Percentiles rank a stretch among this genome's conserved stretches.
Conservation (phyloP, 2,329 filamentous ascomycete genomes). For the Aspergillus amoenus region DNA sequence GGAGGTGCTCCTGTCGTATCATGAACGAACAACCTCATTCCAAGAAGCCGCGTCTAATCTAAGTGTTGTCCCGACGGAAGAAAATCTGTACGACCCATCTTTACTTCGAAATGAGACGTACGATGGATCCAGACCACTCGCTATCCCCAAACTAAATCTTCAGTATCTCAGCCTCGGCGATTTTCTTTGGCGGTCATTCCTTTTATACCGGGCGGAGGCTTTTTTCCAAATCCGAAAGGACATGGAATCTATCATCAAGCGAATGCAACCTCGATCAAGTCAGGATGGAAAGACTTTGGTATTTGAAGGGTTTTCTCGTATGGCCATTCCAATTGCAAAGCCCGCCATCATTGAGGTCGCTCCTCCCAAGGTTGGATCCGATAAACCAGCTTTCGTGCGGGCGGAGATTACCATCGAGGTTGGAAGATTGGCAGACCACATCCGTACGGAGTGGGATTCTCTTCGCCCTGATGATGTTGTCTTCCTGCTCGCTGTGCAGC, state of each 20-base stretch:
- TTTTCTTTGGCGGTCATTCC: slow-evolving; percentile 92
- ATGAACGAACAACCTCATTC: slow-evolving; percentile 78
- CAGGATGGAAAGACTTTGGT: slow-evolving; percentile 63
- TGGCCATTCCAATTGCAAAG: slow-evolving; percentile 84
- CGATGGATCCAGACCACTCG: slow-evolving; percentile 80
- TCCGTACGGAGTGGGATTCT: slow-evolving; percentile 86
- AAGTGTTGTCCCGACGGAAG: slow-evolving; percentile 80
- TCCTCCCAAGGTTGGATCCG: slow-evolving; percentile 78
- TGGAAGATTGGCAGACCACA: slow-evolving; percentile 70
- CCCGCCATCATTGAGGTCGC: slow-evolving; percentile 84
- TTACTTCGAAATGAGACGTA: slow-evolving; percentile 82
- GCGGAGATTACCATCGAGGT: slow-evolving; percentile 86
- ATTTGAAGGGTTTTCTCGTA: slow-evolving; percentile 84
- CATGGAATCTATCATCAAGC: slow-evolving; percentile 77
- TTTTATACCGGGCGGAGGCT: slow-evolving; percentile 83
- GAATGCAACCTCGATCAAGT: slow-evolving; percentile 68
- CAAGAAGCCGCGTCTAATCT: slow-evolving; percentile 73
- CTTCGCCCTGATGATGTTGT: slow-evolving; percentile 84
- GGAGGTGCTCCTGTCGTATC: slow-evolving; percentile 71
- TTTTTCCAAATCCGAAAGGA: slow-evolving; percentile 94
- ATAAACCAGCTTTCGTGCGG: slow-evolving; percentile 77
- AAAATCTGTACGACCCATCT: slow-evolving; percentile 71
- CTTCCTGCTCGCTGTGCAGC: slow-evolving; percentile 77
- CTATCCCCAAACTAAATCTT: slow-evolving; percentile 90
- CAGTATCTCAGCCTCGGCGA: slow-evolving; percentile 95